A percentile compares a stretch with the other conserved stretches of the same genome.
Evolutionary conservation across 2,329 filamentous ascomycete genomes (phyloP).

Genomic region (Ophiocordyceps camponoti-floridani): DNA sequence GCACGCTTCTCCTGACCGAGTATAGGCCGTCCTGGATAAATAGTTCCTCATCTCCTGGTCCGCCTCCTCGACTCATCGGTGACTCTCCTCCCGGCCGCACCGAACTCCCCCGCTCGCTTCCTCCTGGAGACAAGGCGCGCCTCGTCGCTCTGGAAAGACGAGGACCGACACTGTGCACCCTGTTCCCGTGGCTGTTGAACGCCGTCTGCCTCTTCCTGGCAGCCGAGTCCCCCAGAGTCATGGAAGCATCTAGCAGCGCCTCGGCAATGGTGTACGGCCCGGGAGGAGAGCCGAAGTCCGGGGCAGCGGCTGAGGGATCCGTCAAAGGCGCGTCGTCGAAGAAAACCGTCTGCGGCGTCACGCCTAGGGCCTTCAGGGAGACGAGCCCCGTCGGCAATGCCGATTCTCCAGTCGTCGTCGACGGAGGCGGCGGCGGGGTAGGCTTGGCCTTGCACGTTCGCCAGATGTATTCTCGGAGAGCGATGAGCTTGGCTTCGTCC

Average conservation of each 20-base stretch:
- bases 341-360: constrained; percentile 77
- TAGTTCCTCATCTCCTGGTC: constrained; percentile 14
- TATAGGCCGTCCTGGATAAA: constrained; percentile 22
- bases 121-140: constrained; percentile 14
- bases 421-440: constrained; percentile 5
- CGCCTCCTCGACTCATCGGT: constrained; percentile 11
- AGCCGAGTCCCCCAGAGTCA: constrained; percentile 58
- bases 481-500: constrained; percentile 79
- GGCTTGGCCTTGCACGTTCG: constrained; percentile 57
- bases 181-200: constrained; percentile 29
- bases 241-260: constrained; percentile 79
- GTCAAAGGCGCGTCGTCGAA: constrained; percentile 61
- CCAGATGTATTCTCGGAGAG: constrained; percentile 82
- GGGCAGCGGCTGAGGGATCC: constrained; percentile 13
- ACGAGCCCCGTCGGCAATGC: constrained; percentile 31
- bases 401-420: constrained; percentile 10
- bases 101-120: constrained; percentile 13
- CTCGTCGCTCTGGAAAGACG: constrained; percentile 7
- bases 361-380: constrained; percentile 53
- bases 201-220: constrained; percentile 33
- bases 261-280: constrained; percentile 68
- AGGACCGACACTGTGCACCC: constrained; percentile 19
- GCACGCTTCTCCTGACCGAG: constrained; percentile 26
- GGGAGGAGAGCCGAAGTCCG: constrained; percentile 12
- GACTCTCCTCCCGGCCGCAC: constrained; percentile 19